Conservation (phyloP, 495 filamentous ascomycete species). For the Elasticomyces elasticus region DNA sequence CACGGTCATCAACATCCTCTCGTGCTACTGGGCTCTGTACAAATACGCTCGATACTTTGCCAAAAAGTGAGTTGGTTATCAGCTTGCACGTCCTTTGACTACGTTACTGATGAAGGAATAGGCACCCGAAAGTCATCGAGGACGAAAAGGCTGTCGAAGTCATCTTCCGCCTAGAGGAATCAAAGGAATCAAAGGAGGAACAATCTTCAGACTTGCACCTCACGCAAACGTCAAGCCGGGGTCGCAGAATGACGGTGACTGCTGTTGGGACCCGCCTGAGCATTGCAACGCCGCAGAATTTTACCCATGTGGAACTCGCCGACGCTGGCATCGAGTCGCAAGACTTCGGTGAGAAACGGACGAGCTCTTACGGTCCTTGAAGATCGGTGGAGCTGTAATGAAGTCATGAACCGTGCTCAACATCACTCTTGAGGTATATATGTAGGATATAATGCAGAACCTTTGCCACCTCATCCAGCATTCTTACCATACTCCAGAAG, state of each 20-base stretch:
- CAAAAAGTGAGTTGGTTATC: constrained; percentile 2
- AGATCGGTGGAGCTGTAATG: too few relatives aligned
- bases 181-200: too few relatives aligned
- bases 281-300: background rate
- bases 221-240: background rate
- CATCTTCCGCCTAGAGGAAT: constrained; percentile 28
- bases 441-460: too few relatives aligned
- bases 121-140: constrained; percentile 38
- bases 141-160: constrained; percentile 37
- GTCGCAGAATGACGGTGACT: constrained; percentile 8
- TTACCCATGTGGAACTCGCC: too few relatives aligned
- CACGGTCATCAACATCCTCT: constrained; percentile 35
- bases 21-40: constrained; percentile 37
- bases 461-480: too few relatives aligned
- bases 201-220: background rate
- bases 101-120: constrained; percentile 1
- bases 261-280: constrained; percentile 6
- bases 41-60: constrained; percentile 39
- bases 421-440: background rate
- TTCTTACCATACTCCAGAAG: background rate
- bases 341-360: background rate
- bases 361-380: too few relatives aligned
- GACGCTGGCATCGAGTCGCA: background rate
- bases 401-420: background rate
- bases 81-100: background rate